Base-by-base conservation (phyloP, 495 filamentous ascomycete species). In the Podospora bellae-mahoneyi region DNA sequence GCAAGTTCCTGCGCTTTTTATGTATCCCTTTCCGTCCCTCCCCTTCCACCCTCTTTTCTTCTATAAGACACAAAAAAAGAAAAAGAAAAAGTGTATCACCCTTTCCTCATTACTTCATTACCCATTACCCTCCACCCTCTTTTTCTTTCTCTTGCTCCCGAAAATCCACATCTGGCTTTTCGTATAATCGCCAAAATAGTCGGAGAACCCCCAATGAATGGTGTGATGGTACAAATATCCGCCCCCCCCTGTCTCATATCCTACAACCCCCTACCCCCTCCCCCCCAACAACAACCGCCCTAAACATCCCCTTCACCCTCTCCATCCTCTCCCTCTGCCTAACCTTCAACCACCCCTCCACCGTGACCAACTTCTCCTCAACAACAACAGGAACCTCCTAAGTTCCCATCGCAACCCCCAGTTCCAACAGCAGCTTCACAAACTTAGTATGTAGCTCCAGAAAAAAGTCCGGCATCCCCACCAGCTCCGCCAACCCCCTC, bases 381-480 rank as follows among this genome's bases (percentile, higher is more conserved):
- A 5, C 30, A 44, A 32, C 18, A 16, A 39, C 23, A 26, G 23
- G n/a, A n/a, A 28, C 26, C 48, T 19, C 32, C 80, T 66, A 84
- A 13, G 79, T 77, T 13, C 79, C 80, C 9, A 83, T 69, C 30
- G 80, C 75, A 54, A 83, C 80, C 0, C 88, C 87, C 53, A 94
- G 76, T 71, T 91, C 87, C 57, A 90, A 83, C 65, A 95, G 75
- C 53, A 96, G 78, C 61, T 85, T 84, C 18, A 94, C 90, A 76
- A 97, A 97, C 48, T 86, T 79, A 27, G 87, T 85, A 78, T 97
- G 94, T 54, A 97, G 78, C 77, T 96, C 88, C 34, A 96, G 88
- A 75, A 97, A 97, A 71, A 97, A 90, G 75, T 92, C 89, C 28
- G 92, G 91, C 66, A 91, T 84, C 32, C 94, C 94, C 18, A 94